phyloP scores from a whole-genome alignment of 2,329 filamentous ascomycete genomes.

The Pseudogymnoascus sp. region DNA sequence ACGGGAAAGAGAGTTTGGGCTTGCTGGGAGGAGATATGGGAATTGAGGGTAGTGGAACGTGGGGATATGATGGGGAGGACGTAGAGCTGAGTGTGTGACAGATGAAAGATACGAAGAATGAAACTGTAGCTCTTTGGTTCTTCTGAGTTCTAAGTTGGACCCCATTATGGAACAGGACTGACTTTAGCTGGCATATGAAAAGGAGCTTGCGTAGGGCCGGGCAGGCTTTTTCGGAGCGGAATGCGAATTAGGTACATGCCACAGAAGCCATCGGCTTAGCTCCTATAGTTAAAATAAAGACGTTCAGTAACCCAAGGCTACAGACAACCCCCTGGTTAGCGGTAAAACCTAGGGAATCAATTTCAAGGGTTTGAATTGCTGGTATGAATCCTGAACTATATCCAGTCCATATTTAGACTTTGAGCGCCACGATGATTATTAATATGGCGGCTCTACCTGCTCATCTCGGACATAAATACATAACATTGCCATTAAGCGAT shows the following conservation, averaged over 20 bases:
- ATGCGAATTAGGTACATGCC: too few relatives aligned
- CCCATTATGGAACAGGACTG: background rate
- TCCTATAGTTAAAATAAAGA: too few relatives aligned
- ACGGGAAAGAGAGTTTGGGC: background rate
- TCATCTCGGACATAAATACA: background rate
- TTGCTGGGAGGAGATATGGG: background rate
- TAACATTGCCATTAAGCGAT: background rate
- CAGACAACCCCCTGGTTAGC: too few relatives aligned
- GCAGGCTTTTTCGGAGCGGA: background rate
- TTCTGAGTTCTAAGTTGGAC: background rate
- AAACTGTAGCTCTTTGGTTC: background rate
- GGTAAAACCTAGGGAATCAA: too few relatives aligned
- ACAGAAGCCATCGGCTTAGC: background rate
- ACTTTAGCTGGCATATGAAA: background rate
- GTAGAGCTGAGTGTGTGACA: background rate
- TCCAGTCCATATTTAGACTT: background rate
- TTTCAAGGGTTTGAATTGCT: too few relatives aligned
- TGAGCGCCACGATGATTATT: background rate
- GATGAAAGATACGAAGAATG: background rate
- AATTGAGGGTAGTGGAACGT: background rate
- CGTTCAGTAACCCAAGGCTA: too few relatives aligned
- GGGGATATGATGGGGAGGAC: background rate
- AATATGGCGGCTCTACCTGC: background rate
- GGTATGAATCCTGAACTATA: background rate
- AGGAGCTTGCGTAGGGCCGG: background rate